Conservation (phyloP, 1,284 basidiomycete genomes). For the Leccinum angustisporum region DNA sequence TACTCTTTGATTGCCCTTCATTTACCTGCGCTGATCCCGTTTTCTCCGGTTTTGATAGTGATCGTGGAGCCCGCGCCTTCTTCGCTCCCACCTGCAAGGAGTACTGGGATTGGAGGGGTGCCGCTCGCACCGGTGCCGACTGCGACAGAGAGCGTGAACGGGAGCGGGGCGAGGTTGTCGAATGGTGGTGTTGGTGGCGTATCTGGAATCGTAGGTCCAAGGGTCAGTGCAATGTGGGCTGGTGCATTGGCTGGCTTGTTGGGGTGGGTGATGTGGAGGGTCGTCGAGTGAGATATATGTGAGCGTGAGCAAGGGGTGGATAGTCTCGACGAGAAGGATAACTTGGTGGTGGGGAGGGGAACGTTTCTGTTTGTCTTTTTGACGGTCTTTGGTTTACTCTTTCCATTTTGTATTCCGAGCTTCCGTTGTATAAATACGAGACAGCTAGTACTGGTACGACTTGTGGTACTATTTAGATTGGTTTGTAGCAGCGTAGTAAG, state of each 20-base stretch:
- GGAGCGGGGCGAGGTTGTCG: neutral
- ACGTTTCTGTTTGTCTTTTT: neutral
- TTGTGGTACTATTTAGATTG: neutral
- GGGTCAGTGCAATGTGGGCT: constrained; percentile 18
- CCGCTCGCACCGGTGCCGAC: constrained; percentile 26
- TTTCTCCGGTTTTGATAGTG: constrained; percentile 13
- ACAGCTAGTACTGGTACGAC: neutral
- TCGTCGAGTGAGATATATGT: neutral
- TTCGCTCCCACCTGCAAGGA: constrained; percentile 21
- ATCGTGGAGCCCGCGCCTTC: constrained; percentile 26
- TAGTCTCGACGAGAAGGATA: neutral
- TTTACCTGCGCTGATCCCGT: neutral
- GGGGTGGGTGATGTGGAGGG: constrained; percentile 22
- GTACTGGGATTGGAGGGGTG: constrained; percentile 31
- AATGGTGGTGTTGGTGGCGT: constrained; percentile 13
- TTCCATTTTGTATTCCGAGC: neutral
- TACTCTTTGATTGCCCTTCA: neutral
- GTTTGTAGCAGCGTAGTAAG: neutral
- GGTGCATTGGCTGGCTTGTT: constrained; percentile 10
- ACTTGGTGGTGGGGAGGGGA: neutral
- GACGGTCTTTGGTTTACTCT: neutral
- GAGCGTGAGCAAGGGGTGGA: neutral
- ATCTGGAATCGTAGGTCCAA: constrained; percentile 5
- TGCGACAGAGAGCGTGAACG: constrained; percentile 10
- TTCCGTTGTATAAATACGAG: neutral